These are phyloP conservation scores for Pythium insidiosum DNA, from an alignment of 352 stramenopile species.

Conservation along the genomic window DNA sequence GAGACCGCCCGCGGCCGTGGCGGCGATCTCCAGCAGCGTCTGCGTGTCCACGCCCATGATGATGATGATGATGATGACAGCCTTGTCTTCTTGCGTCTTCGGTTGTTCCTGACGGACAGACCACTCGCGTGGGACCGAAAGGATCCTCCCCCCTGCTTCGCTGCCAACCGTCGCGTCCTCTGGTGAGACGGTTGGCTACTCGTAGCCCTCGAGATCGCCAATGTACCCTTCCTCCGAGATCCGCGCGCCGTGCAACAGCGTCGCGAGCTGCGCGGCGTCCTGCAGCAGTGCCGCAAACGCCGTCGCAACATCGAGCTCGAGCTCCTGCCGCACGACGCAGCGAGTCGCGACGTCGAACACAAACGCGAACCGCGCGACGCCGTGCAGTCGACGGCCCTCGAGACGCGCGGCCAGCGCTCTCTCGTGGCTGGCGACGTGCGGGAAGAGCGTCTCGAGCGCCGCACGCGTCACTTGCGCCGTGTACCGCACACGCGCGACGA, in stretches of 20 bases:
- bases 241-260: conserved; percentile 28
- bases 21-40: conserved; percentile 9
- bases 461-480: conserved; percentile 27
- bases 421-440: conserved; percentile 21
- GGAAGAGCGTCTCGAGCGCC: conserved; percentile 49
- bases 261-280: conserved; percentile 24
- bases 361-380: conserved; percentile 28
- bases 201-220: conserved; percentile 25
- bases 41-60: no score
- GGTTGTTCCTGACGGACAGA: no score
- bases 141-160: no score
- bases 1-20: conserved; percentile 12
- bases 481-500: conserved; percentile 31
- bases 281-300: conserved; percentile 32
- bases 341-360: conserved; percentile 30
- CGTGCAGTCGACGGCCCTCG: conserved; percentile 22
- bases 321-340: conserved; percentile 32
- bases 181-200: no score
- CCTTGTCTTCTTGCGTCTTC: no score
- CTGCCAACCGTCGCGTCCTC: no score
- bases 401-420: conserved; percentile 20
- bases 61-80: no score
- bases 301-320: conserved; percentile 29
- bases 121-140: no score
- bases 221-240: conserved; percentile 49